Percentiles rank a stretch among this genome's conserved stretches.
Evolutionary conservation across 2,329 filamentous ascomycete species (phyloP).

Genomic region (Nothopassalora personata): DNA sequence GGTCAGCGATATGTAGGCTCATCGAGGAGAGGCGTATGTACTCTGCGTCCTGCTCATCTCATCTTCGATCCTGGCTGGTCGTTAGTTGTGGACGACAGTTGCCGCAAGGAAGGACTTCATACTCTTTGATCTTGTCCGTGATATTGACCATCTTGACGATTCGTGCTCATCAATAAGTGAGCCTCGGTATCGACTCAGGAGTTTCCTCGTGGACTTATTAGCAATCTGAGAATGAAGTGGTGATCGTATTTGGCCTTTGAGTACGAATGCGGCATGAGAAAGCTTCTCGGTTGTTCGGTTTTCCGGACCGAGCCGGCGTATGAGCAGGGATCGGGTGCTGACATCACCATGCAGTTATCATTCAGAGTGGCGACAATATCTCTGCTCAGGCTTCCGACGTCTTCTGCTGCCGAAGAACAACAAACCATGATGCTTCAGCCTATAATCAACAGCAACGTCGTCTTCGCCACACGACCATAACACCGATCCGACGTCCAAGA

Average conservation of each 20-base stretch:
- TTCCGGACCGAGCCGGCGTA: neutral
- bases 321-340: neutral
- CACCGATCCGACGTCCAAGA: neutral
- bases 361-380: neutral
- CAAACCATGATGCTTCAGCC: neutral
- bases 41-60: conserved; percentile 99
- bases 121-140: conserved; percentile 99
- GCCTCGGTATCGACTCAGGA: neutral
- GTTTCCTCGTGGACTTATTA: neutral
- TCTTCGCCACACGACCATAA: neutral
- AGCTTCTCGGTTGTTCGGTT: neutral
- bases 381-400: no score
- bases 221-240: neutral
- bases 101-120: conserved; percentile 33
- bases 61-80: conserved; percentile 79
- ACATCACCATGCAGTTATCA: neutral
- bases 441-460: neutral
- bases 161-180: conserved; percentile 15
- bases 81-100: conserved; percentile 23
- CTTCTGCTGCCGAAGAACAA: neutral
- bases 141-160: conserved; percentile 84
- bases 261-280: neutral
- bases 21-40: conserved; percentile 45
- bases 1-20: conserved; percentile 31
- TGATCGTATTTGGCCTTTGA: neutral